phyloP scores from a whole-genome alignment of 257 asterid species.

The Primulina huaijiensis region DNA sequence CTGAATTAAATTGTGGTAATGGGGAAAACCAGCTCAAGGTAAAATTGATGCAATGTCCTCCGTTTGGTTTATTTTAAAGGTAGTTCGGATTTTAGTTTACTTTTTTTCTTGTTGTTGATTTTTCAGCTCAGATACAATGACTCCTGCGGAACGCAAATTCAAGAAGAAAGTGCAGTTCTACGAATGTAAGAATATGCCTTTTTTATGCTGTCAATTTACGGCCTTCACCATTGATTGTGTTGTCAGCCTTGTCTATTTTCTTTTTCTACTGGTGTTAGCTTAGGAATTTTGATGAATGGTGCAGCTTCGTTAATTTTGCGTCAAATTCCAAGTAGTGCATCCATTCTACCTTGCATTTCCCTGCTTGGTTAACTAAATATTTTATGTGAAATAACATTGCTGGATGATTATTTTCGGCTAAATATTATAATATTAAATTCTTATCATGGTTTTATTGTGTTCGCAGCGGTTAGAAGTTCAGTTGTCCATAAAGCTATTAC shows the following conservation, averaged over 20 bases:
- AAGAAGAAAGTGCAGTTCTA: slow-evolving; percentile 71
- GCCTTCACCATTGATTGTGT: neutral
- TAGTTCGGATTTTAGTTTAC: neutral
- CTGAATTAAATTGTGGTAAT: no score
- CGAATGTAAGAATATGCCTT: slow-evolving; percentile 37
- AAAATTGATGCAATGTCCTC: neutral
- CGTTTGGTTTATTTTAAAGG: neutral
- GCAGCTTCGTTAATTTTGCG: no score
- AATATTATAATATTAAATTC: neutral
- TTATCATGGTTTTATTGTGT: neutral
- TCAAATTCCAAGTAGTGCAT: neutral
- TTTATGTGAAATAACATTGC: neutral
- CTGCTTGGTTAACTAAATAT: neutral
- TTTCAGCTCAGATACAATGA: slow-evolving; percentile 26
- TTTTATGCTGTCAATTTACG: neutral
- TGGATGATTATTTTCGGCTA: neutral
- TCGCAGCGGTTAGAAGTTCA: slow-evolving; percentile 61
- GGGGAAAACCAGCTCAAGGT: neutral
- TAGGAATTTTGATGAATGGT: no score
- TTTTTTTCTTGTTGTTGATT: neutral
- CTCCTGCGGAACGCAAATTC: slow-evolving; percentile 57
- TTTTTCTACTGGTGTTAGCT: no score
- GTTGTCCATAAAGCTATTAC: slow-evolving; percentile 48
- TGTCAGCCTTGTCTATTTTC: neutral
- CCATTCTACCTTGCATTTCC: neutral